A percentile compares a stretch with the other conserved stretches of the same genome.
Conservation (phyloP, 768 basidiomycete genomes). For the Tylopilus rubrobrunneus region DNA sequence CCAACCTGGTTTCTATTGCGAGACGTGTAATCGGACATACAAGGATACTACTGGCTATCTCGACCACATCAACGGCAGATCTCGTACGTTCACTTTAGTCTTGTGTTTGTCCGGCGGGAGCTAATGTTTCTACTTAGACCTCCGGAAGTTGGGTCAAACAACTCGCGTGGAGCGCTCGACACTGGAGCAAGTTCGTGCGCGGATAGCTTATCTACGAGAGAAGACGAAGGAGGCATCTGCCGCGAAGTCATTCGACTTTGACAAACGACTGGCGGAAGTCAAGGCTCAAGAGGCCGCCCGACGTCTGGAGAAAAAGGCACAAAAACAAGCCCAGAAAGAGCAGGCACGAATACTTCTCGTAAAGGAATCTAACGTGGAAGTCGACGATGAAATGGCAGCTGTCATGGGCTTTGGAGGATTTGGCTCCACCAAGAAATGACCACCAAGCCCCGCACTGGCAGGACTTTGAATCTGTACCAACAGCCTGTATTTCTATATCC, state of each 20-base stretch:
- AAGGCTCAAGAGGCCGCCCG: conserved; percentile 64
- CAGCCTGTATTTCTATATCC: conserved; percentile 15
- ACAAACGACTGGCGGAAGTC: conserved; percentile 80
- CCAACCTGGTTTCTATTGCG: conserved; percentile 92
- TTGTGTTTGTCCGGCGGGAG: neutral
- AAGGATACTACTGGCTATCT: conserved; percentile 94
- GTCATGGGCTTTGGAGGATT: conserved; percentile 95
- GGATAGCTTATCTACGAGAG: conserved; percentile 84
- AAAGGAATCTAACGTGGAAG: conserved; percentile 43
- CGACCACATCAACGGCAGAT: conserved; percentile 93
- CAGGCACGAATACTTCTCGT: conserved; percentile 64
- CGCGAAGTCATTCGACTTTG: conserved; percentile 94
- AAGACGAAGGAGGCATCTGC: conserved; percentile 78
- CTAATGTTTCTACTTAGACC: conserved; percentile 49
- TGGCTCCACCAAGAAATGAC: conserved; percentile 77
- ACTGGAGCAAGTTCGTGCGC: conserved; percentile 85
- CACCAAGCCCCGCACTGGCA: neutral
- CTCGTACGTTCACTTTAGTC: conserved; percentile 58
- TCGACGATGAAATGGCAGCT: conserved; percentile 64
- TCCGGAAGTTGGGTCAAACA: conserved; percentile 92
- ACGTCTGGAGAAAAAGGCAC: conserved; percentile 71
- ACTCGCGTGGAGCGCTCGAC: conserved; percentile 90
- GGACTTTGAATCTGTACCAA: conserved; percentile 5
- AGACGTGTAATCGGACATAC: conserved; percentile 84
- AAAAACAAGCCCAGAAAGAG: conserved; percentile 76